Evolutionary conservation across 345 rosid species (phyloP).

Genomic region (Gossypium mustelinum): DNA sequence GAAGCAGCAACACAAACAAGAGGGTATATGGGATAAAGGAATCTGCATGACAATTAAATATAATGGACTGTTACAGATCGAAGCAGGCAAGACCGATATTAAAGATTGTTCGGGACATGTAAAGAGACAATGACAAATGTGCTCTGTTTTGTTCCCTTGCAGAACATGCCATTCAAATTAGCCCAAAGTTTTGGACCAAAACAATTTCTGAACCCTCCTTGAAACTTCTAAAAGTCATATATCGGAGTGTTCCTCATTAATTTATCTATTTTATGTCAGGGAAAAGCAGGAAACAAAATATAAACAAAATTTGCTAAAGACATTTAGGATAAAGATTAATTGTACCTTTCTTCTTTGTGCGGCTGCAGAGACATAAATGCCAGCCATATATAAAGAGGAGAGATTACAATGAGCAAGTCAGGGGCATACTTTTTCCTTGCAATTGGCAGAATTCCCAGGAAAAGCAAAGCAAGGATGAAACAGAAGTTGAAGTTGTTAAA

Average conservation of each 20-base stretch:
- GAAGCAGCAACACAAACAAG: conserved; percentile 94
- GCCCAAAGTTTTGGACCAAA: neutral
- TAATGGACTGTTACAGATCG: neutral
- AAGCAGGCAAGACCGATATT: neutral
- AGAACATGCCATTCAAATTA: neutral
- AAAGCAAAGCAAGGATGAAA: conserved; percentile 63
- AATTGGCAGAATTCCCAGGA: conserved; percentile 54
- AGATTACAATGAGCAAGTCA: conserved; percentile 44
- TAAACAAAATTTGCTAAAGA: neutral
- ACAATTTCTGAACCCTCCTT: neutral
- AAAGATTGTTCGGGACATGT: neutral
- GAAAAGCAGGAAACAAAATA: neutral
- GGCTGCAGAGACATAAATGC: conserved; percentile 94
- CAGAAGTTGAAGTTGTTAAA: conserved; percentile 94
- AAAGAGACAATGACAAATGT: neutral
- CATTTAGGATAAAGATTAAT: neutral
- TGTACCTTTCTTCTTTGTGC: conserved; percentile 97
- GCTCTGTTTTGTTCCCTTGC: neutral
- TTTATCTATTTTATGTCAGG: neutral
- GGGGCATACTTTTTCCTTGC: conserved; percentile 66
- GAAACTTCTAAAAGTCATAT: neutral
- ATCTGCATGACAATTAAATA: conserved; percentile 43
- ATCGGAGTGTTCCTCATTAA: too few relatives aligned
- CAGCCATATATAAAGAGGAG: conserved; percentile 87
- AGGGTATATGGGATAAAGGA: conserved; percentile 91